These are phyloP conservation scores for Neofusicoccum umdonicola DNA, from an alignment of 2,329 filamentous ascomycete species.

Conservation along the genomic window DNA sequence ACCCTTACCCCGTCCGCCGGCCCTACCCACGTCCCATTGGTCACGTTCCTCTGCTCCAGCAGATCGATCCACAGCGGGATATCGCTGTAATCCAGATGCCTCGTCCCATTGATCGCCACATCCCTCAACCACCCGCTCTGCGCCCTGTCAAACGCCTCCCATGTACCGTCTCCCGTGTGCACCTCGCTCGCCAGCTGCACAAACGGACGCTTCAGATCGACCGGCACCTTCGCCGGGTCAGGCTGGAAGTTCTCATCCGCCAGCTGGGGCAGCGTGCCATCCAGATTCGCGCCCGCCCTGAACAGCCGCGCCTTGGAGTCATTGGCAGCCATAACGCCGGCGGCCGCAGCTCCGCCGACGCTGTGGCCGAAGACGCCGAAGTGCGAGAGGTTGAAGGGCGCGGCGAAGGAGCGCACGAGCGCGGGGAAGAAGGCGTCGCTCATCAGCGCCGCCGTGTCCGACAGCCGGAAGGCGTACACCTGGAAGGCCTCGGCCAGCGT, in stretches of 20 bases:
- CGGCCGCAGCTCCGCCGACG: constrained; percentile 13
- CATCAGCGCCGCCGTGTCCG: background rate
- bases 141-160: constrained; percentile 23
- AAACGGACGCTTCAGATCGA: constrained; percentile 23
- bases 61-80: constrained; percentile 28
- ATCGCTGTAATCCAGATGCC: constrained; percentile 27
- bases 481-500: background rate
- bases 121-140: constrained; percentile 27
- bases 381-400: constrained; percentile 13
- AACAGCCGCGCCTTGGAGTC: constrained; percentile 6
- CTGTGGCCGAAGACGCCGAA: constrained; percentile 1
- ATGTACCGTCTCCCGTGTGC: constrained; percentile 19
- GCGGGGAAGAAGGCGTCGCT: background rate
- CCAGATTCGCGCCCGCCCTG: constrained; percentile 23
- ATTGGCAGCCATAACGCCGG: constrained; percentile 16
- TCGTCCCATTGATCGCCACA: constrained; percentile 23
- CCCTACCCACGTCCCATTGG: background rate
- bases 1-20: background rate
- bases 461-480: background rate
- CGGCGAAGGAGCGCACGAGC: background rate
- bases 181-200: constrained; percentile 24
- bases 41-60: constrained; percentile 22
- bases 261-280: constrained; percentile 21
- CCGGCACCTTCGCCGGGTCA: background rate
- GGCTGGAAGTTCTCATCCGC: constrained; percentile 17